These are phyloP conservation scores for Zymoseptoria ardabiliae DNA, from an alignment of 2,329 filamentous ascomycete species.

Conservation along the genomic window DNA sequence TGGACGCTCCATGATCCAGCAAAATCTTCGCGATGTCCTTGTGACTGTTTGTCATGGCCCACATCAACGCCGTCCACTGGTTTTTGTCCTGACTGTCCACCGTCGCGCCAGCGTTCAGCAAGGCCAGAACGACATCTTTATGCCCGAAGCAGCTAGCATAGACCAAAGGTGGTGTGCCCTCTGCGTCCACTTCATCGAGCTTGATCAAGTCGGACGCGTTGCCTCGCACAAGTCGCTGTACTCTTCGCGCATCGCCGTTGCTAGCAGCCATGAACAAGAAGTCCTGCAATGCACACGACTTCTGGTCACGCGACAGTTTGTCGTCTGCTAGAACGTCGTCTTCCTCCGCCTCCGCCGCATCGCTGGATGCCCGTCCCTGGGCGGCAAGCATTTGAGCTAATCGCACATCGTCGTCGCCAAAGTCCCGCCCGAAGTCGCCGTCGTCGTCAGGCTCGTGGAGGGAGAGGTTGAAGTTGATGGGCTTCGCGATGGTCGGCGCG, in stretches of 20 bases:
- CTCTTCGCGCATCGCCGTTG: constrained; percentile 82
- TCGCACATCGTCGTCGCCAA: constrained; percentile 74
- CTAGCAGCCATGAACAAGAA: constrained; percentile 90
- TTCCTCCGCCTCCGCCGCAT: constrained; percentile 65
- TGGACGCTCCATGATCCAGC: constrained; percentile 88
- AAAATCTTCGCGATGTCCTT: constrained; percentile 91
- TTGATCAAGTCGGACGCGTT: constrained; percentile 70
- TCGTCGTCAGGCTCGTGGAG: constrained; percentile 72
- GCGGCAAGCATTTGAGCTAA: constrained; percentile 94
- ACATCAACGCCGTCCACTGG: constrained; percentile 97
- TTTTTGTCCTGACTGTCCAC: constrained; percentile 94
- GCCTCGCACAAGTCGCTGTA: constrained; percentile 67
- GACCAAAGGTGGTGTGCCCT: constrained; percentile 91
- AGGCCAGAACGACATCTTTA: constrained; percentile 73
- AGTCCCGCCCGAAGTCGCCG: constrained; percentile 41
- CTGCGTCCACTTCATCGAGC: constrained; percentile 81
- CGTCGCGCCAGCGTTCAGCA: constrained; percentile 77
- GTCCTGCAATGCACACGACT: constrained; percentile 74
- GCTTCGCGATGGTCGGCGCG: constrained; percentile 74
- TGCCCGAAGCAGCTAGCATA: constrained; percentile 99
- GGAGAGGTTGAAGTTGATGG: constrained; percentile 76
- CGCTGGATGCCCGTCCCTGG: constrained; percentile 69
- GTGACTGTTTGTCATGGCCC: constrained; percentile 98
- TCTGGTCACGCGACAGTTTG: constrained; percentile 67
- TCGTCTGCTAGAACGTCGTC: constrained; percentile 69